Evolutionary conservation across 108 stramenopile genomes (phyloP).

Genomic region (Skeletonema marinoi): DNA sequence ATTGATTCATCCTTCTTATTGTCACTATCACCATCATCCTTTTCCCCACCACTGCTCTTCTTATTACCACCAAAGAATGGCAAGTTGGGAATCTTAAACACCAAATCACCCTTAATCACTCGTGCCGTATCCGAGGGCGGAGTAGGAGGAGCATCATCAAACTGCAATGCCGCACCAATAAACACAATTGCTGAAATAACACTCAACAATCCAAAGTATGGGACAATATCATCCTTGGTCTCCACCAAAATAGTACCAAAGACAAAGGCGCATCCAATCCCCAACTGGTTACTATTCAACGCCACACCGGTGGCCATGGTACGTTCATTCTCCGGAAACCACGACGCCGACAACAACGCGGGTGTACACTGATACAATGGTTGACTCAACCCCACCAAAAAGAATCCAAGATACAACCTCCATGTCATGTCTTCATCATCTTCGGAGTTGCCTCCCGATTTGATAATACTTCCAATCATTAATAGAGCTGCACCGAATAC

Average conservation of each 20-base stretch:
- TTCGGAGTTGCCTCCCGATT: constrained; percentile 66
- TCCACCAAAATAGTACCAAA: constrained; percentile 83
- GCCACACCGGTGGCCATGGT: constrained; percentile 93
- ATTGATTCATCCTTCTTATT: background rate
- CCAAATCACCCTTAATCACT: constrained; percentile 67
- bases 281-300: constrained; percentile 86
- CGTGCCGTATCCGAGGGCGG: constrained; percentile 83
- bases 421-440: constrained; percentile 44
- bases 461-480: constrained; percentile 85
- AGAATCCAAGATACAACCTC: constrained; percentile 84
- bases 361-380: constrained; percentile 92
- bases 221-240: constrained; percentile 69
- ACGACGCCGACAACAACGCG: constrained; percentile 80
- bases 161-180: constrained; percentile 79
- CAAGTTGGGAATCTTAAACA: constrained; percentile 61
- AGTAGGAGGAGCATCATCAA: constrained; percentile 91
- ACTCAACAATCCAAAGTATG: constrained; percentile 82
- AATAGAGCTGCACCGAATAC: constrained; percentile 74
- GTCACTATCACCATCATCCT: background rate
- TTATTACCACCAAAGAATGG: background rate
- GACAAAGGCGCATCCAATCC: constrained; percentile 87
- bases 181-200: constrained; percentile 71
- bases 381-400: constrained; percentile 85
- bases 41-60: constrained; percentile 4
- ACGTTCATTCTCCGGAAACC: constrained; percentile 90